These are phyloP conservation scores for Suillus luteus DNA, from an alignment of 768 basidiomycete genomes.

Conservation along the genomic window DNA sequence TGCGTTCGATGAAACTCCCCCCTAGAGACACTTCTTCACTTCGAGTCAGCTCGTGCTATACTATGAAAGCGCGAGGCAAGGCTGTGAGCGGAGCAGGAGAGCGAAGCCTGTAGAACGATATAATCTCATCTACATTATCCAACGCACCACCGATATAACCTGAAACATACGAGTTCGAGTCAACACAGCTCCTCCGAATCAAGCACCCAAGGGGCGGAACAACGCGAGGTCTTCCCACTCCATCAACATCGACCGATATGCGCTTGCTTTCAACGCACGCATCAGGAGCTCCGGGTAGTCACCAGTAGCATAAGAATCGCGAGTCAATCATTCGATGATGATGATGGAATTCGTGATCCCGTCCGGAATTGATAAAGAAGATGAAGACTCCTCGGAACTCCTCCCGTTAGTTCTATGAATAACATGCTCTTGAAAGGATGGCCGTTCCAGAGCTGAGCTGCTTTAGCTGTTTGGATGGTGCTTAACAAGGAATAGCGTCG, in stretches of 20 bases:
- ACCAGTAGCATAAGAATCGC: background rate
- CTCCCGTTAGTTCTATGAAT: background rate
- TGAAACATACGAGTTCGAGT: background rate
- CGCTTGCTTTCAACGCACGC: background rate
- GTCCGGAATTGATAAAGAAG: background rate
- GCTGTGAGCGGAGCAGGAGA: background rate
- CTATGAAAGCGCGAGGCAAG: background rate
- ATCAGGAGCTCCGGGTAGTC: background rate
- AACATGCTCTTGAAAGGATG: background rate
- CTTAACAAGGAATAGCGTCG: background rate
- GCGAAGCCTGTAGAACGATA: background rate
- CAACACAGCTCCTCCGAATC: background rate
- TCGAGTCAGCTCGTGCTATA: background rate
- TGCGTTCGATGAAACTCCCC: background rate
- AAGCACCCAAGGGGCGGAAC: background rate
- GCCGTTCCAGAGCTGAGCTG: background rate
- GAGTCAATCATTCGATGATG: background rate
- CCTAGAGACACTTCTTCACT: background rate
- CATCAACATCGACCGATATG: background rate
- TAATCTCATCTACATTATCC: background rate
- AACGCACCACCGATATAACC: background rate
- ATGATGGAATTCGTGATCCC: background rate
- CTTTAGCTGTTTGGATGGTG: too few species aligned
- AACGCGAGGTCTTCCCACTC: conserved; percentile 3
- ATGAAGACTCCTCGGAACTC: background rate